Evolutionary conservation across 1,284 basidiomycete species (phyloP), one percentile per base, ranked within the genome.

Genomic region (Megacollybia platyphylla): DNA sequence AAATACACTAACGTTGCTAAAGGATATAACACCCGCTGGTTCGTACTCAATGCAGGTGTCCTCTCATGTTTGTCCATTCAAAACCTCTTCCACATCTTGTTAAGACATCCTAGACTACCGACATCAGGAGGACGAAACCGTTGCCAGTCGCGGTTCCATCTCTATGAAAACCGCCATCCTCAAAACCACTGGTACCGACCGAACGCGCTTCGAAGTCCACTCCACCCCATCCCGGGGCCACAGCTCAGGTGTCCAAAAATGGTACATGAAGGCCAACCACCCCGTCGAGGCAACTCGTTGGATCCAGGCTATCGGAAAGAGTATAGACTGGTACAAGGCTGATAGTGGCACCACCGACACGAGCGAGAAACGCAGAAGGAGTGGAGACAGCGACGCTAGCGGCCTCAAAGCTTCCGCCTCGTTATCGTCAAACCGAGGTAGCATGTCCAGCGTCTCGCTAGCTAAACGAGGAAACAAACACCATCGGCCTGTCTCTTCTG

Each of bases 21-120:
- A 51, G 92, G 94, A 0, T 97, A 93, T 62, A 85, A 83, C 52
- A 87, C 87, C 0, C 72, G 94, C 0, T 97, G 93, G 91, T 96
- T 97, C 55, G 91, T 97, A 0, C 72, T 97, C 31, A 80, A 87
- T 52, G 78, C 87, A 47, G 94, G 91, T 4, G 68, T 86, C 28
- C 63, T 94, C 8, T 88, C 85, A 24, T 92, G 87, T 84, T 56
- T 32, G 79, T 69, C 7, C 28, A 38, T 36, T n/a, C 20, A 5
- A 24, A 24, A 35, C 18, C 41, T 26, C 20, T 39, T 39, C 41
- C 34, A 47, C n/a, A 51, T 38, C 20, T 31, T 9, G 27, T 40
- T 41, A 34, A 15, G 5, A 6, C 27, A 2, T 41, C 46, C n/a
- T 48, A 87, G 83, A 94, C 57, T 94, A 91, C 57, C 85, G 87